These are phyloP conservation scores for Aristolochia fimbriata DNA, from an alignment of 164 flowering plant species.

Conservation along the genomic window DNA sequence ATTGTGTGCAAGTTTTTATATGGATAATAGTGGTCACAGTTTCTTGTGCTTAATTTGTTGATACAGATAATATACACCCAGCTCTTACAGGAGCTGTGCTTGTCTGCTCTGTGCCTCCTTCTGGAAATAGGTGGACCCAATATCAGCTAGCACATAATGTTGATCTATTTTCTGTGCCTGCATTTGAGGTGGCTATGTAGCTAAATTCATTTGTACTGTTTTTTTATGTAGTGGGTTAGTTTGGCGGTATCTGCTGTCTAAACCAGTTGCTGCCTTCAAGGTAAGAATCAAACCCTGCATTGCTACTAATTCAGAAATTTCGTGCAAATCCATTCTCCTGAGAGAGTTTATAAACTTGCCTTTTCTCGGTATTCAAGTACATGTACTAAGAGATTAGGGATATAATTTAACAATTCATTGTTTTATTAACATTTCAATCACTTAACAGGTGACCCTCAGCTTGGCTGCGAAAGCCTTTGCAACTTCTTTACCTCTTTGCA, in stretches of 20 bases:
- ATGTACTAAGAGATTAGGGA: no score
- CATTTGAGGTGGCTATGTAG: background rate
- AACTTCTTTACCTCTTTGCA: conserved; percentile 67
- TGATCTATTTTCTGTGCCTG: conserved; percentile 1
- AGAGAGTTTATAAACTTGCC: no score
- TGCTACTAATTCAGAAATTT: no score
- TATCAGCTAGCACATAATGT: background rate
- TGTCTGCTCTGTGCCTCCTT: conserved; percentile 90
- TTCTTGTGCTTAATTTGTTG: no score
- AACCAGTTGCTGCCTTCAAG: conserved; percentile 89
- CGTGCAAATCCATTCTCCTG: background rate
- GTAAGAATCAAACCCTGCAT: conserved; percentile 17
- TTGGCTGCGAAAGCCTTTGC: conserved; percentile 94
- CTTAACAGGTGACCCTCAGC: conserved; percentile 73
- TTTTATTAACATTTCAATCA: conserved; percentile 1
- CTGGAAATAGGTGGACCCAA: conserved; percentile 66
- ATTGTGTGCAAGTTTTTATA: no score
- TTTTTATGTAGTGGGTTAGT: conserved; percentile 58
- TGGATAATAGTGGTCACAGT: no score
- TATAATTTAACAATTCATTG: no score
- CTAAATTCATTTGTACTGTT: conserved; percentile 1
- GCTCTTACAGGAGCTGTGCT: conserved; percentile 45
- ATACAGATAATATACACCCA: no score
- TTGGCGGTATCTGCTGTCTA: conserved; percentile 76
- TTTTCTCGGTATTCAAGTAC: no score